phyloP scores from a whole-genome alignment of 192 early-diverging fungal species.

The Thamnidium elegans region DNA sequence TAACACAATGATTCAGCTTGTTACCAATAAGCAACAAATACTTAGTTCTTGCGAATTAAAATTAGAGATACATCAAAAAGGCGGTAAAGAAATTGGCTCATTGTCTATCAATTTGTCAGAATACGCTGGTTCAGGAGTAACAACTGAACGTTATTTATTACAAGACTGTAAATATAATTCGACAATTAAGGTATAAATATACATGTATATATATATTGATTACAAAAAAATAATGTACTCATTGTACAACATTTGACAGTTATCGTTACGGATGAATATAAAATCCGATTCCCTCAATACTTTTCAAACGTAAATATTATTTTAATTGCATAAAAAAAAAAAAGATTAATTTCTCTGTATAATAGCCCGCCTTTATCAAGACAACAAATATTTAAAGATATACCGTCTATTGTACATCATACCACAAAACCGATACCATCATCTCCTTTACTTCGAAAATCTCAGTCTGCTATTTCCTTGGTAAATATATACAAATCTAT shows the following conservation, averaged over 20 bases:
- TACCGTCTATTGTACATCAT: conserved; percentile 22
- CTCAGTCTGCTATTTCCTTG: conserved; percentile 16
- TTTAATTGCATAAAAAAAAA: too few relatives aligned
- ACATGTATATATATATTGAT: too few relatives aligned
- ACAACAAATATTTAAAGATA: conserved; percentile 33
- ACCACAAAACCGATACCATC: conserved; percentile 8
- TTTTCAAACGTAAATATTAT: conserved; percentile 33
- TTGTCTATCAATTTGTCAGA: conserved; percentile 79
- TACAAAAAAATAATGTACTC: too few relatives aligned
- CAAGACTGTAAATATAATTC: conserved; percentile 77
- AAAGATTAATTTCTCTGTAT: too few relatives aligned
- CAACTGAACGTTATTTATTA: conserved; percentile 56
- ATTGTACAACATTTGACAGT: conserved; percentile 18
- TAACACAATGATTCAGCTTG: conserved; percentile 51
- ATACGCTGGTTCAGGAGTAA: conserved; percentile 55
- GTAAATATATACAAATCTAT: background rate
- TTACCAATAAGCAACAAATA: conserved; percentile 69
- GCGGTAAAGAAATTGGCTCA: conserved; percentile 58
- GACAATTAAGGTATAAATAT: conserved; percentile 51
- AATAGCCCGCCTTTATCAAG: conserved; percentile 36
- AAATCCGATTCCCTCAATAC: conserved; percentile 18
- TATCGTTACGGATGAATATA: conserved; percentile 35
- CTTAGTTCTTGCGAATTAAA: conserved; percentile 73
- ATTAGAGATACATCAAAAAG: conserved; percentile 58
- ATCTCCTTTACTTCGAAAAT: conserved; percentile 18